These are phyloP conservation scores for Alternaria viburni DNA, from an alignment of 2,329 filamentous ascomycete genomes.

Conservation along the genomic window DNA sequence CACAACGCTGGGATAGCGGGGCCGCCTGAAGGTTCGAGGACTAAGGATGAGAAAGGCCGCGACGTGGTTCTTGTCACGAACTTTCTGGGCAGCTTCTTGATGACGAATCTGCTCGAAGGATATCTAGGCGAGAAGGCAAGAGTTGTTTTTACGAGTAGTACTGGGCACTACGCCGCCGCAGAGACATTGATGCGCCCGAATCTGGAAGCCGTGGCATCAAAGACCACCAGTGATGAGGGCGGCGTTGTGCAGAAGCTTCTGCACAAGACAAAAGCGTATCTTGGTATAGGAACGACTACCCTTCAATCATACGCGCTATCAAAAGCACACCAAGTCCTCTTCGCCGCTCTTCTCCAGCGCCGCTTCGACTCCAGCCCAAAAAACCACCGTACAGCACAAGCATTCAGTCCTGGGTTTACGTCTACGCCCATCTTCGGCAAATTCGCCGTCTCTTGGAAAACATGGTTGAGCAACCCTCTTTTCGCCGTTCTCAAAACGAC, in stretches of 20 bases:
- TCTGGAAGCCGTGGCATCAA: background rate
- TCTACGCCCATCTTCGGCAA: conserved; percentile 18
- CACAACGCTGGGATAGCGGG: conserved; percentile 25
- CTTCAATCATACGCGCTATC: conserved; percentile 8
- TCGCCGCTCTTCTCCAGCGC: conserved; percentile 11
- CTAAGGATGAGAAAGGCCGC: conserved; percentile 8
- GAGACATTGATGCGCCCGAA: background rate
- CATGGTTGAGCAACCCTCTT: conserved; percentile 15
- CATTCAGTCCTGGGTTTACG: conserved; percentile 19
- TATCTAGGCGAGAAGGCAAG: conserved; percentile 6
- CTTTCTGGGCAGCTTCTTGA: conserved; percentile 20
- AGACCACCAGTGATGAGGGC: background rate
- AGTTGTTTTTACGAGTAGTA: conserved; percentile 22
- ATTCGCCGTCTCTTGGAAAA: conserved; percentile 11
- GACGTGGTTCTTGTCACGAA: conserved; percentile 19
- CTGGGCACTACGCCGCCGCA: conserved; percentile 2
- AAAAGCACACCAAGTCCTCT: conserved; percentile 24
- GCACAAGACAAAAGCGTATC: background rate
- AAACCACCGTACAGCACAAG: conserved; percentile 6
- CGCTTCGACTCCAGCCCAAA: conserved; percentile 1
- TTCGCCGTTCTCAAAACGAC: conserved; percentile 16
- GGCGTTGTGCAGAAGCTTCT: background rate
- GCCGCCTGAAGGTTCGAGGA: background rate
- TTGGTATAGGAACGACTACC: background rate
- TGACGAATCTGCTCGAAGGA: conserved; percentile 19